Base-by-base conservation (phyloP, 169 alveolate genomes). In the Fabrea salina region DNA sequence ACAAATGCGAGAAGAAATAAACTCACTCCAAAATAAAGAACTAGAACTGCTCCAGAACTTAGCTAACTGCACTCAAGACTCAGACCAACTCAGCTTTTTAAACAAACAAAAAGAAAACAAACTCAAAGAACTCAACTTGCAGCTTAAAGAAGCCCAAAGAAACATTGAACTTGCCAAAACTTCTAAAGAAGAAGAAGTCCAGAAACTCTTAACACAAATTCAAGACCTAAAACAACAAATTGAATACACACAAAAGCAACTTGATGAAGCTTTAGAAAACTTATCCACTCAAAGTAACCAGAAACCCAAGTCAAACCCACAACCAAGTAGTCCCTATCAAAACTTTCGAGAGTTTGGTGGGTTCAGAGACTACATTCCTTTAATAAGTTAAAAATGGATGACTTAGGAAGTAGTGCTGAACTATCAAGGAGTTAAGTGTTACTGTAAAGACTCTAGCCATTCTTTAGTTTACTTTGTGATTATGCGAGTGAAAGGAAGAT, bases 61-160 rank as follows among this genome's bases (percentile, higher is more conserved):
- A 25, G 41, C 75, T 19, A 64, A 64, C 30, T 64, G 75, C 54
- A 37, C 75, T 32, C 35, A 64, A 64, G 75, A 64, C 16, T 56
- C 41, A 1, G 75, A 64, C n/a, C 27, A 19, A 16, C 30, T 64
- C 30, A 35, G 41, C 11, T 4, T 64, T 19, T 19, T 22, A 64
- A 64, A 64, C 35, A 32, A 56, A 64, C 75, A 64, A 64, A 64
- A 64, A 40, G 75, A 64, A 32, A 64, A 64, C 11, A 40, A 4
- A 22, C 19, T 64, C 0, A 64, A 64, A 64, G 75, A 64, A 41
- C 75, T 64, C 1, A 56, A 64, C 19, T 25, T 64, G 11, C 32
- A 16, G 54, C 27, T 64, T 16, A 16, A 33, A 64, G 75, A 64
- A 64, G 54, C 54, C 16, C 27, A 33, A 64, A 64, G 41, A 5